Base-by-base conservation (phyloP, 805 yeast species). In the Candida ponderosae region DNA sequence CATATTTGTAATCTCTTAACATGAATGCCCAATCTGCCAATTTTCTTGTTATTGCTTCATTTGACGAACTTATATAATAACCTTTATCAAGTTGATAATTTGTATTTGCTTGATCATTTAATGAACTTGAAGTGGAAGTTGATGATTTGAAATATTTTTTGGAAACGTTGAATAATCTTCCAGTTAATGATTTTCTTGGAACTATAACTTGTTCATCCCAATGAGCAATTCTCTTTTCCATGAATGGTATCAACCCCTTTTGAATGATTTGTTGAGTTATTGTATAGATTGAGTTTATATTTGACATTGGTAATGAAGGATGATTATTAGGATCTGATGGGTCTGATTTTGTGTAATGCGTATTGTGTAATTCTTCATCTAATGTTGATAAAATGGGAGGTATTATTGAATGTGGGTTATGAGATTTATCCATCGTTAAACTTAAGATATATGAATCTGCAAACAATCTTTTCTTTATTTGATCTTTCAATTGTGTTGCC, bases 1-100 rank as follows among this genome's bases (percentile, higher is more conserved):
- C 93, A 40, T 76, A 78, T 54, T 80, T 79, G 66, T 82, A 90
- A 62, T 93, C 96, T 28, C 88, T 74, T n/a, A 89, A 60, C 78
- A 93, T 85, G 50, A 90, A 77, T 6, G 88, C 78, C 86, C 95
- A 86, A 56, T 93, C 98, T 0, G 95, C 97, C 20, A 90, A 63
- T 52, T 83, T 81, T 35, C 97, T 66, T 20, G 88, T 68, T 31
- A 75, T 68, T 53, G 85, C 82, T 48, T 87, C 96, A 1, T 79
- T 70, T 0, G 87, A 66, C 3, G 72, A 65, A 10, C 76, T 73
- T 31, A 72, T 60, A 52, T 87, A 88, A 46, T 66, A 75, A 18
- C 79, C 81, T 31, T 68, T 75, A 4, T 60, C 62, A 5, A 63
- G 45, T 50, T 73, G 74, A 57, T 70, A 85, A 35, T 60, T 54